Base-by-base conservation (phyloP, 768 basidiomycete species). In the Mycena capillaripes region DNA sequence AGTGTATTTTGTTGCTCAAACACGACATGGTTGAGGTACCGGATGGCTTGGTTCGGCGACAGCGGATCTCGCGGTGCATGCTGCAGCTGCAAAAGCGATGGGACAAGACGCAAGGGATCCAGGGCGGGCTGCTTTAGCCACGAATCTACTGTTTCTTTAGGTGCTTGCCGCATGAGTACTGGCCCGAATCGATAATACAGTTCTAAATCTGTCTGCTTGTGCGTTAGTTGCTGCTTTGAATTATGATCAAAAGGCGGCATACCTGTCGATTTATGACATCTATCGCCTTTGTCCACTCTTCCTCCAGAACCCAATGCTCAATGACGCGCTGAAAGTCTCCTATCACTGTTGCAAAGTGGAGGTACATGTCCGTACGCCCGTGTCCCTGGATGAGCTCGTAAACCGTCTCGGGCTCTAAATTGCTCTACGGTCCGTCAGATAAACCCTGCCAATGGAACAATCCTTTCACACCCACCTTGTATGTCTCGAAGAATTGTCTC, bases 321-420 rank as follows among this genome's bases (percentile, higher is more conserved):
- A 97, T 89, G 14, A 99, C 96, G 14, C 95, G 91, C 69, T 90
- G 91, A 77, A 87, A 88, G 81, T 99, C 97, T 19, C 93, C 93
- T 50, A 97, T 88, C 21, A 90, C 85, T 3, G 89, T 90, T 7
- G 98, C 97, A 79, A 91, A 99, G 82, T 95, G 93, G 12, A 99
- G 87, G 71, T 97, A 95, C 84, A 98, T 92, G 78, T 98, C 97
- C 11, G 92, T 95, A 48, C 96, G 88, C 2, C 98, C 98, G 80
- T 99, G 97, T 7, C 93, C 92, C 81, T 95, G 92, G 66, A 98
- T 97, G 32, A 99, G 89, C 72, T 98, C 97, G 79, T 97, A 99
- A 4, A 95, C 89, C 5, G 97, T 97, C 61, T 89, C 87, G 14
- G 89, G 89, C 75, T 98, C 95, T 40, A 99, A 86, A 81, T 97